Conservation (phyloP, 345 rosid genomes). For the Pistacia integerrima region DNA sequence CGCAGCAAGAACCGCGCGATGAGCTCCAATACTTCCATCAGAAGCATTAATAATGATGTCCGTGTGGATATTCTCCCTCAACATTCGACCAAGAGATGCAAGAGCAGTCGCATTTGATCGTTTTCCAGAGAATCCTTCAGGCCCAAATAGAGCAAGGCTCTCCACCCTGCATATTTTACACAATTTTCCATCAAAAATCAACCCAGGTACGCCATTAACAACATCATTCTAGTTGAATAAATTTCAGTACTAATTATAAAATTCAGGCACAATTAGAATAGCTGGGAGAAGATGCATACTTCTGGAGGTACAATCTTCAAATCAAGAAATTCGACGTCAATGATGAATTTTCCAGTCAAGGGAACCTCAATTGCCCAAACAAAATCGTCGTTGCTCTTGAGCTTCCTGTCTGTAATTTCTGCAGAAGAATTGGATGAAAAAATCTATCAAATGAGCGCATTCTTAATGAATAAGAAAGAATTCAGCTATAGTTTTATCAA, state of each 20-base stretch:
- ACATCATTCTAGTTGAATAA: neutral
- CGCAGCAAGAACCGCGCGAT: constrained; percentile 88
- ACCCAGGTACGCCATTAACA: constrained; percentile 9
- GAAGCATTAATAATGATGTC: constrained; percentile 77
- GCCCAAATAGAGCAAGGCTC: constrained; percentile 81
- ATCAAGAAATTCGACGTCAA: constrained; percentile 90
- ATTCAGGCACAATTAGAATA: no score
- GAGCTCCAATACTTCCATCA: constrained; percentile 84
- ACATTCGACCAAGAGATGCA: constrained; percentile 72
- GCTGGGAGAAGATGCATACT: constrained; percentile 41
- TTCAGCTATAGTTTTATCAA: no score
- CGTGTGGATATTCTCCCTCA: constrained; percentile 77
- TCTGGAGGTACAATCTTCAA: constrained; percentile 68
- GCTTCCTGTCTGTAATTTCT: constrained; percentile 74
- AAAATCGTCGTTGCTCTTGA: constrained; percentile 78
- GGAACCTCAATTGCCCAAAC: constrained; percentile 87
- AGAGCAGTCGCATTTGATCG: constrained; percentile 63
- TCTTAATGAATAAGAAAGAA: no score
- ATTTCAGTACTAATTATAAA: neutral
- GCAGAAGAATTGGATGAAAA: constrained; percentile 23
- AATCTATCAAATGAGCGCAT: neutral
- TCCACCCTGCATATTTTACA: constrained; percentile 55
- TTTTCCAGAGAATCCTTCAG: constrained; percentile 48
- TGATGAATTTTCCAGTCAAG: constrained; percentile 77
- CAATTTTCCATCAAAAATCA: neutral